A percentile compares a stretch with the other conserved stretches of the same genome.
These are phyloP conservation scores for Sarocladium strictum DNA, from an alignment of 2,329 filamentous ascomycete species.

Conservation along the genomic window DNA sequence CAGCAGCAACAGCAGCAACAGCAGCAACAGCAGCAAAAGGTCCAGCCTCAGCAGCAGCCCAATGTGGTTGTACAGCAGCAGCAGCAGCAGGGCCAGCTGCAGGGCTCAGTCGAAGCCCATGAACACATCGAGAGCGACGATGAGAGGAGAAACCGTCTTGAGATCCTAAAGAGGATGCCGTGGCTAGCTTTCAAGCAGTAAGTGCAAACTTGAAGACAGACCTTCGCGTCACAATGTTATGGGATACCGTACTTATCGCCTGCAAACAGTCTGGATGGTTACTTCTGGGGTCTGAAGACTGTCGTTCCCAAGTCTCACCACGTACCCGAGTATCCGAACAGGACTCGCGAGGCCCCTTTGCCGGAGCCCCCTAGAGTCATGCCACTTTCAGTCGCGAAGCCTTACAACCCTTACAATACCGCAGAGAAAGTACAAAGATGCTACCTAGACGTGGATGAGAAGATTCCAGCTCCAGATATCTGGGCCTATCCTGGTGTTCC, in stretches of 20 bases:
- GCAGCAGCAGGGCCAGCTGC: slow-evolving; percentile 15
- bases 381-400: slow-evolving; percentile 36
- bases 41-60: slow-evolving; percentile 13
- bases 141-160: slow-evolving; percentile 9
- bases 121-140: slow-evolving; percentile 18
- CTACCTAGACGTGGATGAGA: slow-evolving; percentile 56
- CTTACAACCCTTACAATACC: slow-evolving; percentile 65
- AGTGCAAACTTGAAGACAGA: slow-evolving; percentile 12
- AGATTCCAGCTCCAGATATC: slow-evolving; percentile 52
- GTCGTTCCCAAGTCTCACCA: slow-evolving; percentile 60
- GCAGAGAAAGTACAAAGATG: slow-evolving; percentile 47
- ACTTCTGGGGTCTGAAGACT: slow-evolving; percentile 71
- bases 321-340: slow-evolving; percentile 65
- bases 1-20: slow-evolving; percentile 12
- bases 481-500: slow-evolving; percentile 67
- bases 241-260: not conserved
- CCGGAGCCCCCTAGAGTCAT: slow-evolving; percentile 22
- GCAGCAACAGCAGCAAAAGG: not conserved
- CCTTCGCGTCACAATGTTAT: not conserved
- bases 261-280: slow-evolving; percentile 64
- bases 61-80: slow-evolving; percentile 17
- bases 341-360: slow-evolving; percentile 25
- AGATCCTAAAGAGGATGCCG: slow-evolving; percentile 28
- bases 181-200: slow-evolving; percentile 36
- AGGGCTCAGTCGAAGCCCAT: slow-evolving; percentile 23